Conservation (phyloP, 2,329 filamentous ascomycete genomes). For the Pochonia chlamydosporia region DNA sequence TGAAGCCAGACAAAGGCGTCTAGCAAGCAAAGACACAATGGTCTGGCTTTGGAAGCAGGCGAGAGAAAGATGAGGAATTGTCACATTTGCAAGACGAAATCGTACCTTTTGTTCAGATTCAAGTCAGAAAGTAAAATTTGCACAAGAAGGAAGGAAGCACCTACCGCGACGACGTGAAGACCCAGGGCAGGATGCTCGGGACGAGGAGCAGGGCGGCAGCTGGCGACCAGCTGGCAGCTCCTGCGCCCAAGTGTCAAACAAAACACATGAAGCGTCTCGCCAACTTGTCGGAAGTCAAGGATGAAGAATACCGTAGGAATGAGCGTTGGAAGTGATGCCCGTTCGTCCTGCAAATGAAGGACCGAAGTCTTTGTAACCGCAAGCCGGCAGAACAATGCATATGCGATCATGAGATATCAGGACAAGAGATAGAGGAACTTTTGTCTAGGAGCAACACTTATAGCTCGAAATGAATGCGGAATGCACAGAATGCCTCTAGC, state of each 20-base stretch:
- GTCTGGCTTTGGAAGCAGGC: background rate
- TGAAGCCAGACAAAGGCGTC: background rate
- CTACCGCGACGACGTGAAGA: too few species aligned
- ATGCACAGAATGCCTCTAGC: background rate
- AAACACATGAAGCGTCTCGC: too few species aligned
- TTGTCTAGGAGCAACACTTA: background rate
- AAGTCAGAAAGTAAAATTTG: slow-evolving; percentile 2
- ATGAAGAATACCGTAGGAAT: background rate
- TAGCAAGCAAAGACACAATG: background rate
- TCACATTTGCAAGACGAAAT: background rate
- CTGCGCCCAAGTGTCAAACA: background rate
- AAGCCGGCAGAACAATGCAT: too few species aligned
- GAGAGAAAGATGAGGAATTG: background rate
- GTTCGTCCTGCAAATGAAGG: too few species aligned
- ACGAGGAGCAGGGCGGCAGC: too few species aligned
- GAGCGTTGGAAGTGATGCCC: background rate
- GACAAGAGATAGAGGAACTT: too few species aligned
- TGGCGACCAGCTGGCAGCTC: background rate
- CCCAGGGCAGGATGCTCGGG: too few species aligned
- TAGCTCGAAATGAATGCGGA: background rate
- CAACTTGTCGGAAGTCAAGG: too few species aligned
- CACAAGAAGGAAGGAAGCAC: background rate
- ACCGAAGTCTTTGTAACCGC: too few species aligned
- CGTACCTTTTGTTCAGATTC: slow-evolving; percentile 9
- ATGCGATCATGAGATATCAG: too few species aligned